phyloP scores from a whole-genome alignment of 2,329 filamentous ascomycete genomes.

The Stenocarpella maydis region DNA sequence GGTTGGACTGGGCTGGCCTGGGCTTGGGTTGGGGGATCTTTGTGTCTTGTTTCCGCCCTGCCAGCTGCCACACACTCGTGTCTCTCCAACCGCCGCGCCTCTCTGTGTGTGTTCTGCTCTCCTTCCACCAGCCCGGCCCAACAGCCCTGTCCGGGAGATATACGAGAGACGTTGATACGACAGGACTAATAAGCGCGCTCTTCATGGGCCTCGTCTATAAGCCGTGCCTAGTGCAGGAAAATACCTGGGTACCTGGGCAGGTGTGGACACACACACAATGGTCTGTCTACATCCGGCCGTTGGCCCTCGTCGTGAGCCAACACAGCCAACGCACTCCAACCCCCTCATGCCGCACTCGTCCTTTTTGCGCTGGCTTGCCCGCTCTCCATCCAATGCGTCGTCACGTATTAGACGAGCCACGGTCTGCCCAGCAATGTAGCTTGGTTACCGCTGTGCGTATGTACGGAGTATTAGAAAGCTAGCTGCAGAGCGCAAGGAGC shows the following conservation, averaged over 20 bases:
- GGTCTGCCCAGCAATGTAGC: constrained; percentile 1
- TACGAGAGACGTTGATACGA: not conserved
- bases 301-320: not conserved
- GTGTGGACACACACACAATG: too few relatives aligned
- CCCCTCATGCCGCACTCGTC: not conserved
- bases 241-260: not conserved
- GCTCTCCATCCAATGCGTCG: not conserved
- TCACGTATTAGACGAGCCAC: not conserved
- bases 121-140: not conserved
- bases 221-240: too few relatives aligned
- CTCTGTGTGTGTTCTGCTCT: not conserved
- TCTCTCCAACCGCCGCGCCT: not conserved
- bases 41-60: constrained; percentile 19
- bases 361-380: not conserved
- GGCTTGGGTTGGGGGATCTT: constrained; percentile 19
- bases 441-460: too few relatives aligned
- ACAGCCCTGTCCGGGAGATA: not conserved
- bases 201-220: not conserved
- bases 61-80: not conserved
- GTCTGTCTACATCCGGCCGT: not conserved
- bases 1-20: constrained; percentile 13
- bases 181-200: constrained; percentile 16
- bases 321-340: constrained; percentile 3
- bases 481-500: constrained; percentile 10
- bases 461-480: not conserved